These are phyloP conservation scores for Pilaira anomala DNA, from an alignment of 192 early-diverging fungal species.

Conservation along the genomic window DNA sequence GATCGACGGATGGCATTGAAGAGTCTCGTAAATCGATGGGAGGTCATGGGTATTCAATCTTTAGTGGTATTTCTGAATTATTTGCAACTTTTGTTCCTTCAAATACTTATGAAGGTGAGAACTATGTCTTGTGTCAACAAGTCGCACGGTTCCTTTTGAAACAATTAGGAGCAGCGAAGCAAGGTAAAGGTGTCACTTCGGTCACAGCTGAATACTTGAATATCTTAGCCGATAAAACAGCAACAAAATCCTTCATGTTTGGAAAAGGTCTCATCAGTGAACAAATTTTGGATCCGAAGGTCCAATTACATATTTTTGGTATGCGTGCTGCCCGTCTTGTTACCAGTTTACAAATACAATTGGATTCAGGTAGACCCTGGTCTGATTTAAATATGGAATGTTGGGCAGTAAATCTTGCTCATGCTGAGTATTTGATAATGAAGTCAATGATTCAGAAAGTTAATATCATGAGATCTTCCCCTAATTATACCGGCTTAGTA, in stretches of 20 bases:
- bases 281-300: conserved; percentile 48
- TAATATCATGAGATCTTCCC: too few relatives aligned
- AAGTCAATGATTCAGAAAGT: conserved; percentile 40
- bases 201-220: conserved; percentile 35
- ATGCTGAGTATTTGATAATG: conserved; percentile 71
- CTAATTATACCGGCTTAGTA: background rate
- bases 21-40: conserved; percentile 68
- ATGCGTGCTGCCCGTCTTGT: conserved; percentile 67
- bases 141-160: conserved; percentile 68
- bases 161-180: conserved; percentile 46
- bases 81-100: conserved; percentile 59
- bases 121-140: conserved; percentile 67
- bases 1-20: conserved; percentile 59
- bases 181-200: conserved; percentile 34
- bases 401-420: conserved; percentile 64
- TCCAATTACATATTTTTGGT: conserved; percentile 62
- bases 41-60: conserved; percentile 70
- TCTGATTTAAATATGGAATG: conserved; percentile 70
- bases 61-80: conserved; percentile 63
- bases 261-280: conserved; percentile 8
- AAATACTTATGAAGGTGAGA: conserved; percentile 66
- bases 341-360: conserved; percentile 52
- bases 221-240: conserved; percentile 19
- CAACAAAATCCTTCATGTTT: background rate
- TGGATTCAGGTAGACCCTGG: conserved; percentile 51